These are phyloP conservation scores for Flaveria ramosissima DNA, from an alignment of 129 eudicot species.

Conservation along the genomic window DNA sequence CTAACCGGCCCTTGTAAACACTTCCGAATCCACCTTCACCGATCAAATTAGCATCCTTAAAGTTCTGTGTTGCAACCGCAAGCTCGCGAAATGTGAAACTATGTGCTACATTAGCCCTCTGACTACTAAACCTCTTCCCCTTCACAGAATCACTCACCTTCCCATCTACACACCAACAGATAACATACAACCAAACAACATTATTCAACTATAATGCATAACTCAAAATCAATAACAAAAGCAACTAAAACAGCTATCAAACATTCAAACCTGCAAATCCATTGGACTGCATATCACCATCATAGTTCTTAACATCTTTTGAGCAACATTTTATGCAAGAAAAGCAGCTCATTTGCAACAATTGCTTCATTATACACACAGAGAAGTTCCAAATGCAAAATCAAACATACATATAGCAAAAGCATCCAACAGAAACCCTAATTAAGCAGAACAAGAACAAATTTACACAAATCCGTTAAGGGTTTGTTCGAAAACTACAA, in stretches of 20 bases:
- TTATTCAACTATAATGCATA: constrained; percentile 11
- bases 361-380: background rate
- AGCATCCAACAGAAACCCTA: constrained; percentile 20
- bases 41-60: constrained; percentile 71
- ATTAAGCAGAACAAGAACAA: constrained; percentile 14
- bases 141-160: constrained; percentile 41
- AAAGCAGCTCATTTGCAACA: constrained; percentile 28
- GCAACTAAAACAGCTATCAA: background rate
- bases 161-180: constrained; percentile 38
- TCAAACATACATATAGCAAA: constrained; percentile 19
- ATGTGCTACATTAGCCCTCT: constrained; percentile 54
- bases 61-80: constrained; percentile 76
- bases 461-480: background rate
- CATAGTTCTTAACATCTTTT: constrained; percentile 28
- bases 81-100: constrained; percentile 81
- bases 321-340: constrained; percentile 35
- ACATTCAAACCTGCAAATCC: constrained; percentile 41
- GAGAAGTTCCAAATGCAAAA: background rate
- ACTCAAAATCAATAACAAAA: background rate
- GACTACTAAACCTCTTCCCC: constrained; percentile 42
- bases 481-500: constrained; percentile 23
- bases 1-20: constrained; percentile 86
- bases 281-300: constrained; percentile 18
- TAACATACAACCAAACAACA: constrained; percentile 20
- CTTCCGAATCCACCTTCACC: constrained; percentile 96